phyloP scores from a whole-genome alignment of 2,329 filamentous ascomycete species.

The Tolypocladium paradoxum region DNA sequence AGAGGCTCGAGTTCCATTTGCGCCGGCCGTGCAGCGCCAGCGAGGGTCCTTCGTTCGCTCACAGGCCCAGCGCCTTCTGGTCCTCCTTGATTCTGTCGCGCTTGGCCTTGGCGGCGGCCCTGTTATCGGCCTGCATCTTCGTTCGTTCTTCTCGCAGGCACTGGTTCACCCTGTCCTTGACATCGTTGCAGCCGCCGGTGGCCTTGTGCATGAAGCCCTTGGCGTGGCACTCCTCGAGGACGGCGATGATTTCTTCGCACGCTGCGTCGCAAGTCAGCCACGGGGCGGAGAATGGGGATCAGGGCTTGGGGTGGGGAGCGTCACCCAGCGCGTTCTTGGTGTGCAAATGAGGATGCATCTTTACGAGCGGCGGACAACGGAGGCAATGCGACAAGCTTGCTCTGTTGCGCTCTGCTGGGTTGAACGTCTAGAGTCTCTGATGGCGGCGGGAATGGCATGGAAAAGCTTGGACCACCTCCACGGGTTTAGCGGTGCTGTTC shows the following conservation, averaged over 20 bases:
- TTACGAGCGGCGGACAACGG: slow-evolving; percentile 13
- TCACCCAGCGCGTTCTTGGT: slow-evolving; percentile 83
- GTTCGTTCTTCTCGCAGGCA: slow-evolving; percentile 74
- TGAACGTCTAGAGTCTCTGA: not conserved
- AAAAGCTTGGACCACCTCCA: slow-evolving; percentile 19
- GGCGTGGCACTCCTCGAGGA: slow-evolving; percentile 91
- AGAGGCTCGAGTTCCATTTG: not conserved
- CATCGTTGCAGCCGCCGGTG: slow-evolving; percentile 77
- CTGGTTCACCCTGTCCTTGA: slow-evolving; percentile 73
- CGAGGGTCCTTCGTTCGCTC: slow-evolving; percentile 1
- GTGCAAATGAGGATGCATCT: slow-evolving; percentile 95
- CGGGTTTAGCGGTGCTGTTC: not conserved
- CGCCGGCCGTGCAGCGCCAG: not conserved
- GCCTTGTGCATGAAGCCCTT: slow-evolving; percentile 88
- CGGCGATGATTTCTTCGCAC: slow-evolving; percentile 88
- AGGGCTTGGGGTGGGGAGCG: not conserved
- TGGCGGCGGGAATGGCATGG: slow-evolving; percentile 3
- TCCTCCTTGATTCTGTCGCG: slow-evolving; percentile 59
- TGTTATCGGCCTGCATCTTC: slow-evolving; percentile 68
- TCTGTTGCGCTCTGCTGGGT: not conserved
- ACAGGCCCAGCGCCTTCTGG: slow-evolving; percentile 45
- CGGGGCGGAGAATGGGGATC: not conserved
- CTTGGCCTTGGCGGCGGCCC: slow-evolving; percentile 56
- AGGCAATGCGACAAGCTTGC: not conserved
- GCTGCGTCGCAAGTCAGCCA: slow-evolving; percentile 41